A percentile compares a stretch with the other conserved stretches of the same genome.
Evolutionary conservation across 768 basidiomycete species (phyloP).

Genomic region (Lentinula sp.): DNA sequence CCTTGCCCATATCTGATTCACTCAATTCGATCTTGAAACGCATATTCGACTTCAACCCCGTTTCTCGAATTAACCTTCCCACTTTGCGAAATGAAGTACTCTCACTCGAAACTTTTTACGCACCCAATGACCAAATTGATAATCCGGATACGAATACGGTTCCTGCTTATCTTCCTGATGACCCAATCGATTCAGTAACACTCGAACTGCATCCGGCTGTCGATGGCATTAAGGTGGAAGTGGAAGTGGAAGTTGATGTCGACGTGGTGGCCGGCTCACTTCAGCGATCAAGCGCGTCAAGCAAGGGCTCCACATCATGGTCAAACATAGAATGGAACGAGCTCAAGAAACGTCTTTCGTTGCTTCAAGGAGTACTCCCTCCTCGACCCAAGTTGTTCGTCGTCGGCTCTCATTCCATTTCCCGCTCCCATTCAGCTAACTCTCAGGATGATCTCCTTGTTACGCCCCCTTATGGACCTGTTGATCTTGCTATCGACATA

Average conservation of each 20-base stretch:
- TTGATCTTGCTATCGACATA: background rate
- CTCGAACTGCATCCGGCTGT: background rate
- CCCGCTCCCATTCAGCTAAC: background rate
- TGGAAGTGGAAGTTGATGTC: background rate
- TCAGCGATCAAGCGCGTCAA: background rate
- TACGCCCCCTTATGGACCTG: background rate
- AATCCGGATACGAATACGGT: background rate
- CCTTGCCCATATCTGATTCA: conserved; percentile 45
- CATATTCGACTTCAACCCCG: conserved; percentile 41
- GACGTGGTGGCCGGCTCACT: background rate
- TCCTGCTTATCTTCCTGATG: background rate
- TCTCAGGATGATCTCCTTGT: background rate
- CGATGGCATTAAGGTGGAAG: background rate
- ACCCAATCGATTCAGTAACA: background rate
- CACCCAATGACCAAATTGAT: background rate
- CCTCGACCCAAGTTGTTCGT: background rate
- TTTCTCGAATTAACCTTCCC: conserved; percentile 24
- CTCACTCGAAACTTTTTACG: background rate
- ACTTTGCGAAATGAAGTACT: background rate
- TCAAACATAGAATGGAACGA: background rate
- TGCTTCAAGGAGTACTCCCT: background rate
- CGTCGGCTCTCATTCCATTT: background rate
- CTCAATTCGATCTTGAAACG: conserved; percentile 42
- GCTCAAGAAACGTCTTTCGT: background rate
- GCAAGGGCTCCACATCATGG: background rate